Evolutionary conservation across 2,329 filamentous ascomycete genomes (phyloP), one percentile per base, ranked within the genome.

Genomic region (Didymella pinodella): DNA sequence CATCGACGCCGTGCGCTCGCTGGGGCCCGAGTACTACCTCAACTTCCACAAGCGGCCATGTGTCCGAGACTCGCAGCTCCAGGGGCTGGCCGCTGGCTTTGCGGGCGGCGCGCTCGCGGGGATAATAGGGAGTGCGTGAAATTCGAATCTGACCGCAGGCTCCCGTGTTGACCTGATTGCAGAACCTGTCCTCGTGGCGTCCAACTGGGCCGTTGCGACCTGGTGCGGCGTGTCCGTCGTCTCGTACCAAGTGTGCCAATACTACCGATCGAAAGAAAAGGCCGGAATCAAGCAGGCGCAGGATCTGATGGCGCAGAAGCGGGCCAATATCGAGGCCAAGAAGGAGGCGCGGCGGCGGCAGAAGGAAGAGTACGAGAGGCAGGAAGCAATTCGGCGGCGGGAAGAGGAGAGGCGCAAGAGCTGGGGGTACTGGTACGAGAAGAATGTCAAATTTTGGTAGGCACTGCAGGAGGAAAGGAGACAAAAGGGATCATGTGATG

Each of bases 211-310:
- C 0, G 92, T 95, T 6, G 91, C 88, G 7, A 83, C 87, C 34
- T 96, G 95, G 75, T 82, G 89, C 25, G 74, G 90, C 20, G 85
- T 85, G 7, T 88, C 90, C n/a, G 81, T 90, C 46, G 83, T 84
- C 29, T 89, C 89, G 49, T 95, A 93, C 78, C 92, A 97, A 78
- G 92, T 90, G 71, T 98, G 94, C 79, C 88, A 93, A 71, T 88
- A 88, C 66, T 85, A 86, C 62, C 84, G 93, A 59, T 83, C 86
- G 47, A 84, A 89, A 61, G 94, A 98, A 78, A 86, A 89, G 68
- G 86, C 88, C 62, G 90, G 92, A 62, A 94, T 99, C 88, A 90
- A 90, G 75, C 84, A 92, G 65, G 91, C 91, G 4, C 89, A 96
- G 54, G 92, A 96, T 73, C 86, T 95, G 58, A 89, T 94, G 76